Conservation (phyloP, 139 green algal species). For the Desmodesmus armatus region DNA sequence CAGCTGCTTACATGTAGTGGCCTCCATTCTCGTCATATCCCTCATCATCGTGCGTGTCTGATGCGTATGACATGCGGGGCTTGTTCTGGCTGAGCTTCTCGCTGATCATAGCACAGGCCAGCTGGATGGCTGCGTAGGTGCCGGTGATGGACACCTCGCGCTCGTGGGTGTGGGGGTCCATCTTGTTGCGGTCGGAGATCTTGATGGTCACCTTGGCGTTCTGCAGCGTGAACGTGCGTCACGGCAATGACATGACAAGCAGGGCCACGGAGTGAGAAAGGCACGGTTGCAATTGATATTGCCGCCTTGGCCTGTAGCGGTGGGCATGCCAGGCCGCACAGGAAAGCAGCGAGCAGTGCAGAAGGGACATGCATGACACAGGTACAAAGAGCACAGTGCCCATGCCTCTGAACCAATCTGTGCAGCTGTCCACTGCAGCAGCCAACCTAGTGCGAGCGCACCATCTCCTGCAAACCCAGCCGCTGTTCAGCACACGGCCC, state of each 20-base stretch:
- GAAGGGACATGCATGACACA: no score
- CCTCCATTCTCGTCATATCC: constrained; percentile 26
- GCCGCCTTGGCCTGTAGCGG: no score
- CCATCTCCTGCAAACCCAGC: no score
- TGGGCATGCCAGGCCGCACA: no score
- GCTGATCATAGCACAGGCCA: constrained; percentile 72
- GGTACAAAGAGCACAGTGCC: no score
- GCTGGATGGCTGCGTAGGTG: constrained; percentile 63
- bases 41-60: constrained; percentile 30
- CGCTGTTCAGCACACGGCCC: no score
- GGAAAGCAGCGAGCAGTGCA: no score
- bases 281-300: no score
- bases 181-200: constrained; percentile 67
- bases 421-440: no score
- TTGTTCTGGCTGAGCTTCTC: constrained; percentile 65
- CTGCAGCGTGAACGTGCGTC: constrained; percentile 31
- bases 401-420: no score
- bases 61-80: constrained; percentile 30
- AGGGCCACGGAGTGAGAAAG: neutral
- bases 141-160: constrained; percentile 70
- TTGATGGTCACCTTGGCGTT: constrained; percentile 70
- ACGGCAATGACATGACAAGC: neutral
- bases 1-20: constrained; percentile 36
- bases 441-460: no score
- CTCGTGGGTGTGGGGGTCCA: constrained; percentile 68